Evolutionary conservation across 164 flowering plant genomes (phyloP).

Genomic region (Warburgia ugandensis): DNA sequence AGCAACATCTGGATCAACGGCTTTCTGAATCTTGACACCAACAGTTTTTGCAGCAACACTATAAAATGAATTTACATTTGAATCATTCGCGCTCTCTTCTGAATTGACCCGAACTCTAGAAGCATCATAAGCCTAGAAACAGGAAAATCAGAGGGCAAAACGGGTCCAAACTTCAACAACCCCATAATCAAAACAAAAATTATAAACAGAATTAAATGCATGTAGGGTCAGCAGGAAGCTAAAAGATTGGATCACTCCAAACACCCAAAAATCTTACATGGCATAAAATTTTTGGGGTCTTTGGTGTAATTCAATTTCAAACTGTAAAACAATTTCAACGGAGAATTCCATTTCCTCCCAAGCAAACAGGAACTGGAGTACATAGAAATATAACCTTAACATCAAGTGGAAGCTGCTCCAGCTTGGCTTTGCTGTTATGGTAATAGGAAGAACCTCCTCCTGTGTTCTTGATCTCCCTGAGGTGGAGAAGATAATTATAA

Average conservation of each 20-base stretch:
- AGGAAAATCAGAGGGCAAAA: neutral
- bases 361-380: neutral
- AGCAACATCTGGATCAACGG: constrained; percentile 67
- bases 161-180: too few relatives aligned
- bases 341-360: neutral
- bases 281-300: too few relatives aligned
- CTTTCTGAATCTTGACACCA: constrained; percentile 60
- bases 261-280: too few relatives aligned
- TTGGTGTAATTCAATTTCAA: neutral
- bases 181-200: neutral
- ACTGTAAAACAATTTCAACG: neutral
- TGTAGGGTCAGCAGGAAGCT: too few relatives aligned
- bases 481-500: constrained; percentile 70
- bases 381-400: constrained; percentile 48
- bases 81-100: constrained; percentile 22
- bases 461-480: constrained; percentile 74
- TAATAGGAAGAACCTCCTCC: constrained; percentile 76
- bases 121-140: constrained; percentile 79
- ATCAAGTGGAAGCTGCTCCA: constrained; percentile 54
- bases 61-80: constrained; percentile 33
- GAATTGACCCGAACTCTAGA: constrained; percentile 42
- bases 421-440: constrained; percentile 57
- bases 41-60: constrained; percentile 52
- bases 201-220: neutral
- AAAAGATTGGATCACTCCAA: neutral